Percentiles rank a stretch among this genome's conserved stretches.
phyloP scores from a whole-genome alignment of 2,329 filamentous ascomycete species.

The Aspergillus brasiliensis region DNA sequence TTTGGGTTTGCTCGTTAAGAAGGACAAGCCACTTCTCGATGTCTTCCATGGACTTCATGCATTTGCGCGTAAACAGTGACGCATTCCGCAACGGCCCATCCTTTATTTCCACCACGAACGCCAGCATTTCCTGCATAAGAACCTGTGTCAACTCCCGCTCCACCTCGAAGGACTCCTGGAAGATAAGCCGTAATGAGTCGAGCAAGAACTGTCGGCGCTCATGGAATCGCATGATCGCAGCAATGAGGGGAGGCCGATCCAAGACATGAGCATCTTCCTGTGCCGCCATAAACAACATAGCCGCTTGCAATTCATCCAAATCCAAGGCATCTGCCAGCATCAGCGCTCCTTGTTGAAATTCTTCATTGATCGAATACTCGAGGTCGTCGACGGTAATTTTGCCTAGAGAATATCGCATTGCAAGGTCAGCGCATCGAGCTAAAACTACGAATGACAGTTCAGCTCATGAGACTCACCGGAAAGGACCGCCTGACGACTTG shows the following conservation, averaged over 20 bases:
- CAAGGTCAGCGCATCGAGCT: conserved; percentile 20
- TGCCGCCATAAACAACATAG: conserved; percentile 72
- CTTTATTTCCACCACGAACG: conserved; percentile 61
- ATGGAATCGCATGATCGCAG: conserved; percentile 85
- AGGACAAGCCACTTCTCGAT: conserved; percentile 76
- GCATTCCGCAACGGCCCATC: conserved; percentile 51
- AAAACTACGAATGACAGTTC: too few relatives aligned
- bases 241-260: conserved; percentile 73
- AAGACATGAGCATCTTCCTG: conserved; percentile 68
- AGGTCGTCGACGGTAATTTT: conserved; percentile 72
- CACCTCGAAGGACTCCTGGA: conserved; percentile 67
- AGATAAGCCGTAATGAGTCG: conserved; percentile 77
- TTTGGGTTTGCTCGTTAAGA: conserved; percentile 74
- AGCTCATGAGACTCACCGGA: conserved; percentile 56
- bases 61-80: conserved; percentile 70
- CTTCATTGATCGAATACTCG: conserved; percentile 79
- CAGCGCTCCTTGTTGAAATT: conserved; percentile 81
- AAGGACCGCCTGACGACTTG: conserved; percentile 71
- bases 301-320: conserved; percentile 85
- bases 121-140: conserved; percentile 58
- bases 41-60: conserved; percentile 72
- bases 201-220: conserved; percentile 79
- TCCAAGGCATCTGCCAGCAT: conserved; percentile 85
- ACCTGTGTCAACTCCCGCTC: conserved; percentile 59
- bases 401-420: conserved; percentile 52